These are phyloP conservation scores for Lecanicillium sp. DNA, from an alignment of 2,329 filamentous ascomycete genomes.

Conservation along the genomic window DNA sequence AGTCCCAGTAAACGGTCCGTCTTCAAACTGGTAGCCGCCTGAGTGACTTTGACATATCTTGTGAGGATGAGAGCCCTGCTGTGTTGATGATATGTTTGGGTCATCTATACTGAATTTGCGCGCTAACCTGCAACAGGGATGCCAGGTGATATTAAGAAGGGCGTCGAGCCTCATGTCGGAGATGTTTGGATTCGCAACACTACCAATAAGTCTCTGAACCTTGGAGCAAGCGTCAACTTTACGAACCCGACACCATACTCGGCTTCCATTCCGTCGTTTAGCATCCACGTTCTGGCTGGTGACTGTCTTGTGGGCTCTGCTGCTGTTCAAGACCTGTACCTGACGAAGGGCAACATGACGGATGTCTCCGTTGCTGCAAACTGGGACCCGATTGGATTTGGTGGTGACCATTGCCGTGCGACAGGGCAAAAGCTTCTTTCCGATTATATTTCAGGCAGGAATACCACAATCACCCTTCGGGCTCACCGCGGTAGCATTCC, in stretches of 20 bases:
- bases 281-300: constrained; percentile 68
- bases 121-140: constrained; percentile 39
- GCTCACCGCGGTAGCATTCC: constrained; percentile 69
- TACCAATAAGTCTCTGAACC: constrained; percentile 57
- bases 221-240: constrained; percentile 69
- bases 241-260: constrained; percentile 88
- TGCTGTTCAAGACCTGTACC: constrained; percentile 51
- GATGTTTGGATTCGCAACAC: constrained; percentile 68
- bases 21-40: constrained; percentile 37
- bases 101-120: neutral
- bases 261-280: constrained; percentile 71
- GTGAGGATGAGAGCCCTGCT: constrained; percentile 7
- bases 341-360: constrained; percentile 64
- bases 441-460: constrained; percentile 79
- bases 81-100: neutral
- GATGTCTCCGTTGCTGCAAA: constrained; percentile 57
- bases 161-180: constrained; percentile 54
- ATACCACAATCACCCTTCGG: constrained; percentile 69
- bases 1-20: constrained; percentile 91
- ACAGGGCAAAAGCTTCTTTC: constrained; percentile 70
- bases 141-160: constrained; percentile 40
- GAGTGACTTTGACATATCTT: too few species aligned
- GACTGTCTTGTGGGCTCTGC: constrained; percentile 68
- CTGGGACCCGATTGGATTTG: constrained; percentile 62
- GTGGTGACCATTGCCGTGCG: constrained; percentile 50